Percentiles rank a stretch among this genome's conserved stretches.
Conservation (phyloP, 1,284 basidiomycete species). For the Retiboletus flavoniger region DNA sequence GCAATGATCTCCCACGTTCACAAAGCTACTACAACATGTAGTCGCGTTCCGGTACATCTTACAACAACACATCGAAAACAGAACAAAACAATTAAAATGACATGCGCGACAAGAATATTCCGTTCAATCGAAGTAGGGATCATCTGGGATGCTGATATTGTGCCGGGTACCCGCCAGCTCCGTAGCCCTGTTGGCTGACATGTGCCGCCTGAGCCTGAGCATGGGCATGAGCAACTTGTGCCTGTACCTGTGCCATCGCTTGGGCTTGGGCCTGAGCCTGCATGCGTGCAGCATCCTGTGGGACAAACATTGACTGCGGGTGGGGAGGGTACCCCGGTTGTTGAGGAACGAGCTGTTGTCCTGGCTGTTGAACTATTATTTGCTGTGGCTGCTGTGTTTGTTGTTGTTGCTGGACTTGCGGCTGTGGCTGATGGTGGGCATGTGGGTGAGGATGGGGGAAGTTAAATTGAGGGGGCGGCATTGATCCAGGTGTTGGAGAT, state of each 20-base stretch:
- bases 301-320: slow-evolving; percentile 33
- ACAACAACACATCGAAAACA: slow-evolving; percentile 11
- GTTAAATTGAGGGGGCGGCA: slow-evolving; percentile 68
- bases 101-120: not conserved
- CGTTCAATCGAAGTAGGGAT: slow-evolving; percentile 4
- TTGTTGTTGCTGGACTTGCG: slow-evolving; percentile 47
- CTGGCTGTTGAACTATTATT: slow-evolving; percentile 40
- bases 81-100: slow-evolving; percentile 15
- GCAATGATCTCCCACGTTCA: slow-evolving; percentile 28
- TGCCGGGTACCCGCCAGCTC: slow-evolving; percentile 26
- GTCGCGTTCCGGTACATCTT: not conserved
- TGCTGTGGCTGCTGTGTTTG: slow-evolving; percentile 37
- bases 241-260: slow-evolving; percentile 43
- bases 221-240: slow-evolving; percentile 40
- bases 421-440: slow-evolving; percentile 43
- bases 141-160: slow-evolving; percentile 36
- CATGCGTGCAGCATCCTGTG: slow-evolving; percentile 37
- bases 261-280: slow-evolving; percentile 42
- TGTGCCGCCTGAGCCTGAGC: slow-evolving; percentile 35
- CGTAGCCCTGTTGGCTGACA: slow-evolving; percentile 31
- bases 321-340: slow-evolving; percentile 43
- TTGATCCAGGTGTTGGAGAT: slow-evolving; percentile 52
- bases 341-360: slow-evolving; percentile 31
- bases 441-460: slow-evolving; percentile 63
- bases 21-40: slow-evolving; percentile 5